Evolutionary conservation across 306 rosid species (phyloP), one percentile per base, ranked within the genome.

Genomic region (Vigna radiata): DNA sequence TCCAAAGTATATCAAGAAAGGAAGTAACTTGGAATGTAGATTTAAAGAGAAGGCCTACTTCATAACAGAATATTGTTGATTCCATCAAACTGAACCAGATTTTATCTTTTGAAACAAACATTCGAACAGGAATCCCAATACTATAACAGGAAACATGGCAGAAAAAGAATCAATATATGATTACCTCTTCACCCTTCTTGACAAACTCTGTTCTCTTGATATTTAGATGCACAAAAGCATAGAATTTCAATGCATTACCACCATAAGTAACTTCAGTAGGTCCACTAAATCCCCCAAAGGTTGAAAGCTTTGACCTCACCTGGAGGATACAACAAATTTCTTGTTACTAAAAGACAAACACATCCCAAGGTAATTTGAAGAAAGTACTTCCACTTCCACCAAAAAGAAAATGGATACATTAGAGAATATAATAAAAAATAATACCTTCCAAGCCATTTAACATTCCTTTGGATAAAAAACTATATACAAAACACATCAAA

Each of bases 161-260:
- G 31, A 67, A 76, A 39, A 65, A 56, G 17, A 82, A 64, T 27
- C 12, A 43, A 43, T 8, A 76, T 52, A 62, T 64, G 39, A 78
- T 39, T 88, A 90, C 97, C 98, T 90, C 93, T 82, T 94, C 97
- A 73, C 94, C 97, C 84, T 91, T 94, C 93, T 88, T 90, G 74
- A 94, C 52, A 80, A 75, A 49, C 31, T 91, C 97, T 83, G 71
- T 84, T 85, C 97, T 86, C 78, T 54, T 86, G 27, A 94, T 79
- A 83, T 91, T 87, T 50, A 91, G 87, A 77, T 96, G 94, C 80
- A 94, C 89, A 44, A 96, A 94, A 79, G 98, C 97, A 86, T 94
- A 91, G 72, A 90, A 94, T 82, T 91, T 94, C 77, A 94, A 84
- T 31, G 97, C 96, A 68, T 94, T 94, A 82, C 98, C 98, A 27